These are phyloP conservation scores for Tylopilus felleus DNA, from an alignment of 768 basidiomycete species.

Conservation along the genomic window DNA sequence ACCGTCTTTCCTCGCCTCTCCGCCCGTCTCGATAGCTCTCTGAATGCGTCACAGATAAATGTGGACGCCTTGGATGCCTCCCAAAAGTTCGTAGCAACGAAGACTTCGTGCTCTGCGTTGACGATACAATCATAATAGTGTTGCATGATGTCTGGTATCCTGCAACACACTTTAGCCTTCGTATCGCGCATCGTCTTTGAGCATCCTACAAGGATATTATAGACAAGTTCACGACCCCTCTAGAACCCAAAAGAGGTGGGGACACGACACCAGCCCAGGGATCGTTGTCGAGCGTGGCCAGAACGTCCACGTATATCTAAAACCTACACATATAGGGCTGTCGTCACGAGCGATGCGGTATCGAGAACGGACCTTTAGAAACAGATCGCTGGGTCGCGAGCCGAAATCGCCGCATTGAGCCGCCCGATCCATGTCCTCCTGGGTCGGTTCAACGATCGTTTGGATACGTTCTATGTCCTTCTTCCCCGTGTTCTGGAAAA, in stretches of 20 bases:
- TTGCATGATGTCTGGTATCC: slow-evolving; percentile 70
- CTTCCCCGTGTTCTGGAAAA: slow-evolving; percentile 18
- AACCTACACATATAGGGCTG: not conserved
- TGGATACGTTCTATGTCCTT: slow-evolving; percentile 20
- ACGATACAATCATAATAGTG: slow-evolving; percentile 65
- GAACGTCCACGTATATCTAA: slow-evolving; percentile 61
- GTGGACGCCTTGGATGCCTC: slow-evolving; percentile 50
- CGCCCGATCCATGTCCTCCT: slow-evolving; percentile 45
- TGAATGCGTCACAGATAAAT: slow-evolving; percentile 49
- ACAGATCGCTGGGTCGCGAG: slow-evolving; percentile 52
- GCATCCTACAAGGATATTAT: slow-evolving; percentile 52
- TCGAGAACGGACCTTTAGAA: slow-evolving; percentile 47
- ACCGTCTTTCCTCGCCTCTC: slow-evolving; percentile 44
- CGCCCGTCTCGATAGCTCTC: slow-evolving; percentile 48
- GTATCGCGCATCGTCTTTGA: not conserved
- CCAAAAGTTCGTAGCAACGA: slow-evolving; percentile 67
- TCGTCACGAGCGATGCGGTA: not conserved
- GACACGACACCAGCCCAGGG: slow-evolving; percentile 56
- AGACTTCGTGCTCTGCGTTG: slow-evolving; percentile 57
- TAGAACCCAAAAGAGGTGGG: slow-evolving; percentile 59
- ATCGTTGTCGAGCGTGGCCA: slow-evolving; percentile 53
- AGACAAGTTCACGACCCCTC: slow-evolving; percentile 59
- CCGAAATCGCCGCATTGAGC: slow-evolving; percentile 52
- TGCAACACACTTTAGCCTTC: slow-evolving; percentile 21
- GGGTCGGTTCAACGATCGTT: slow-evolving; percentile 27